phyloP scores from a whole-genome alignment of 768 basidiomycete species.

The Pleurotus tuber-regium region DNA sequence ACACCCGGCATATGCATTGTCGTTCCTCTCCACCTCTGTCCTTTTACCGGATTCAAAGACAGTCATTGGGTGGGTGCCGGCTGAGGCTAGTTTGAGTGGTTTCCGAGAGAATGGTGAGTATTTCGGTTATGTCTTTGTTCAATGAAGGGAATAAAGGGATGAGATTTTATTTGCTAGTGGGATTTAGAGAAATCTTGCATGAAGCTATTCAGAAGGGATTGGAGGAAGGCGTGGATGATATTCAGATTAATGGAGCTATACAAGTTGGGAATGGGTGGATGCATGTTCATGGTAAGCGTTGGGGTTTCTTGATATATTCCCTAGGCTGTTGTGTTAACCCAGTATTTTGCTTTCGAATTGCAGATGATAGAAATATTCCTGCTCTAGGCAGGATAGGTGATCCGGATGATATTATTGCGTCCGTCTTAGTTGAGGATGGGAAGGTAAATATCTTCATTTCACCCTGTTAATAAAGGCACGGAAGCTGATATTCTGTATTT shows the following conservation, averaged over 20 bases:
- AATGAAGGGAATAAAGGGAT: too few species aligned
- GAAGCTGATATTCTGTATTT: background rate
- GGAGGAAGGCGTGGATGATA: constrained; percentile 56
- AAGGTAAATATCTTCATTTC: constrained; percentile 37
- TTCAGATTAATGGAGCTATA: constrained; percentile 61
- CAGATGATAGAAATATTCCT: constrained; percentile 75
- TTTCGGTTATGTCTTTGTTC: background rate
- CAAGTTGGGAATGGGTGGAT: constrained; percentile 81
- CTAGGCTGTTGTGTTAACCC: too few species aligned
- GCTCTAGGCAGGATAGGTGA: constrained; percentile 75
- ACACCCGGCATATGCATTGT: constrained; percentile 59
- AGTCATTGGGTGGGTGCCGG: constrained; percentile 73
- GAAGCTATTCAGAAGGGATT: constrained; percentile 54
- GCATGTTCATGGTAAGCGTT: constrained; percentile 65
- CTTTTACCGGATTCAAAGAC: constrained; percentile 42
- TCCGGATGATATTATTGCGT: constrained; percentile 80
- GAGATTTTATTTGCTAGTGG: too few species aligned
- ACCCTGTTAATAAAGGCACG: background rate
- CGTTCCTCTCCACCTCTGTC: constrained; percentile 53
- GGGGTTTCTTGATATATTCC: too few species aligned
- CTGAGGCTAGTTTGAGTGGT: constrained; percentile 60
- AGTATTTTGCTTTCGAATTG: constrained; percentile 6
- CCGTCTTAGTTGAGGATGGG: constrained; percentile 69
- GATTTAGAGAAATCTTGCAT: constrained; percentile 62
- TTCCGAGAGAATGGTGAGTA: constrained; percentile 70